phyloP scores from a whole-genome alignment of 176 grass and related monocot species.

The Raddia distichophylla region DNA sequence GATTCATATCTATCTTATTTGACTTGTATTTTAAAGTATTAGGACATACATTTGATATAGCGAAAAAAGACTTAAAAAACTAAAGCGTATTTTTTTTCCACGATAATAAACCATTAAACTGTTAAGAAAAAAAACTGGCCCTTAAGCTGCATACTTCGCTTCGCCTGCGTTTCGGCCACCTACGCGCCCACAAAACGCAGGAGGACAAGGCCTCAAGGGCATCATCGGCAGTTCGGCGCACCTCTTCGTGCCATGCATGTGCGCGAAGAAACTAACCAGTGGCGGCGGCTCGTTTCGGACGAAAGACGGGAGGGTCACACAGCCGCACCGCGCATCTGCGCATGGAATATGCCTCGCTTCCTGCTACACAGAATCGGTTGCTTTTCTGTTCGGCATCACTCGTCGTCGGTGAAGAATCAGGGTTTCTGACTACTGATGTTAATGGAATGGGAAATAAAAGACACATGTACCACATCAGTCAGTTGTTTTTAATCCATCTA shows the following conservation, averaged over 20 bases:
- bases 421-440: no score
- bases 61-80: no score
- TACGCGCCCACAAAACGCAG: background rate
- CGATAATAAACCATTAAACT: no score
- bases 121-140: no score
- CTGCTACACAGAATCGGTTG: background rate
- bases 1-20: no score
- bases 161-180: background rate
- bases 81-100: no score
- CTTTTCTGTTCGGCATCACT: background rate
- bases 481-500: no score
- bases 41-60: no score
- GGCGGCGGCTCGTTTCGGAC: background rate
- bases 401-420: background rate
- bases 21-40: no score
- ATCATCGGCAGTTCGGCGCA: background rate
- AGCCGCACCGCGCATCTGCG: background rate
- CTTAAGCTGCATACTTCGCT: background rate
- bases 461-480: no score
- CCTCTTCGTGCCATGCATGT: background rate
- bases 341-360: constrained; percentile 36
- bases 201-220: background rate
- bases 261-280: background rate
- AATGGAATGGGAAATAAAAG: no score
- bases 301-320: no score